A percentile compares a stretch with the other conserved stretches of the same genome.
Evolutionary conservation across 257 asterid species (phyloP).

Genomic region (Verbena officinalis): DNA sequence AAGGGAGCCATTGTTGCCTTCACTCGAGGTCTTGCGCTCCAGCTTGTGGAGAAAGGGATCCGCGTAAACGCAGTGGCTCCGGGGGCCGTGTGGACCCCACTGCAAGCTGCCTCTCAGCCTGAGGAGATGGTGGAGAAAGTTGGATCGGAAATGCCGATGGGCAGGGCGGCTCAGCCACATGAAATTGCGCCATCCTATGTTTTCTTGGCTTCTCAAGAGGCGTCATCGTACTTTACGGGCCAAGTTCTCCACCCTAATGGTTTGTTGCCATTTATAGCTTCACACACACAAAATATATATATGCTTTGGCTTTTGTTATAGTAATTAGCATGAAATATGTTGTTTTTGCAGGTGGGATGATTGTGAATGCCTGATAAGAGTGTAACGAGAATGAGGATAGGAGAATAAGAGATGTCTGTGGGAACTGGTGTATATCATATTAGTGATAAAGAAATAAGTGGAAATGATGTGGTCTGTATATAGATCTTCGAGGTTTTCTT

Average conservation of each 20-base stretch:
- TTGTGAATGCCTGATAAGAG: constrained; percentile 25
- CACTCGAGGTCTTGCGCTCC: constrained; percentile 35
- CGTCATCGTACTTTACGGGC: constrained; percentile 39
- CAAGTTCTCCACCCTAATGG: constrained; percentile 37
- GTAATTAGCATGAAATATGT: too few species aligned
- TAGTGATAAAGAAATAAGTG: constrained; percentile 3
- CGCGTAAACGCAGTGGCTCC: constrained; percentile 32
- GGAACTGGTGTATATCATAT: background rate
- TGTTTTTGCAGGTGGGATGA: constrained; percentile 32
- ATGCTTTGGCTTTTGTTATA: too few species aligned
- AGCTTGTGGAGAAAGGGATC: constrained; percentile 25
- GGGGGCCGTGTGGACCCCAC: constrained; percentile 34
- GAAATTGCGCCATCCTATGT: constrained; percentile 35
- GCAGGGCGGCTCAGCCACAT: constrained; percentile 34
- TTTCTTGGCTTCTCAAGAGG: constrained; percentile 25
- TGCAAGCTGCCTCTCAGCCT: constrained; percentile 24
- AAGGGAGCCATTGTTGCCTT: constrained; percentile 41
- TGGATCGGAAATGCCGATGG: constrained; percentile 29
- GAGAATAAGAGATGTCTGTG: background rate
- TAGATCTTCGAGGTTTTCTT: too few species aligned
- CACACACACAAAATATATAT: background rate
- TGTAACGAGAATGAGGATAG: background rate
- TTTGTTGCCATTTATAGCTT: background rate
- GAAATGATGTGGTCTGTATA: constrained; percentile 11
- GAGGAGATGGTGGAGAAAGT: constrained; percentile 23